phyloP scores from a whole-genome alignment of 2,329 filamentous ascomycete species.

The Elsinoe ampelina region DNA sequence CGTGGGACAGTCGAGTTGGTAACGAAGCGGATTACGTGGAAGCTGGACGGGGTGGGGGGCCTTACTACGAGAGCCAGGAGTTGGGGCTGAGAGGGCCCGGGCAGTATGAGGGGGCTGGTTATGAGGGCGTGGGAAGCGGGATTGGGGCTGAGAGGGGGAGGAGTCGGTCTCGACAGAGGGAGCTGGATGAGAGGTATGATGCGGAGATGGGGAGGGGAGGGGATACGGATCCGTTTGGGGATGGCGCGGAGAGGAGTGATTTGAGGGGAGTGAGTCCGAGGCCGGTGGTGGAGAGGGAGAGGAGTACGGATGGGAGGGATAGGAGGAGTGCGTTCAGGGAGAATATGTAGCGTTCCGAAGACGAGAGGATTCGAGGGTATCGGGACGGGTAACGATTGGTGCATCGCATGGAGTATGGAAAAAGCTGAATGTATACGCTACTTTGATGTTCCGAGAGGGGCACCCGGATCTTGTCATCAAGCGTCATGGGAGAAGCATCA shows the following conservation, averaged over 20 bases:
- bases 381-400: neutral
- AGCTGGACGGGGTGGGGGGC: slow-evolving; percentile 36
- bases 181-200: slow-evolving; percentile 37
- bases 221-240: slow-evolving; percentile 58
- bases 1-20: slow-evolving; percentile 74
- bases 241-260: slow-evolving; percentile 54
- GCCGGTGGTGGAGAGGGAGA: slow-evolving; percentile 51
- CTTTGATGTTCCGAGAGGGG: neutral
- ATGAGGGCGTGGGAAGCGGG: slow-evolving; percentile 29
- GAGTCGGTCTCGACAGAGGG: slow-evolving; percentile 41
- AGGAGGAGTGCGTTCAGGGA: slow-evolving; percentile 62
- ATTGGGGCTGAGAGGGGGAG: slow-evolving; percentile 32
- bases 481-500: no score
- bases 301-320: slow-evolving; percentile 40
- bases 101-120: slow-evolving; percentile 32
- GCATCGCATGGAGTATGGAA: slow-evolving; percentile 4
- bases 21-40: slow-evolving; percentile 51
- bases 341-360: slow-evolving; percentile 43
- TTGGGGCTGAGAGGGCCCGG: slow-evolving; percentile 46
- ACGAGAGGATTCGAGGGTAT: neutral
- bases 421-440: neutral
- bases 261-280: slow-evolving; percentile 66
- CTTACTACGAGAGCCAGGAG: slow-evolving; percentile 72
- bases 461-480: no score
- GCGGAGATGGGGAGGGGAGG: slow-evolving; percentile 31